A percentile compares a stretch with the other conserved stretches of the same genome.
These are phyloP conservation scores for Penicillium antarcticum DNA, from an alignment of 495 filamentous ascomycete genomes.

Conservation along the genomic window DNA sequence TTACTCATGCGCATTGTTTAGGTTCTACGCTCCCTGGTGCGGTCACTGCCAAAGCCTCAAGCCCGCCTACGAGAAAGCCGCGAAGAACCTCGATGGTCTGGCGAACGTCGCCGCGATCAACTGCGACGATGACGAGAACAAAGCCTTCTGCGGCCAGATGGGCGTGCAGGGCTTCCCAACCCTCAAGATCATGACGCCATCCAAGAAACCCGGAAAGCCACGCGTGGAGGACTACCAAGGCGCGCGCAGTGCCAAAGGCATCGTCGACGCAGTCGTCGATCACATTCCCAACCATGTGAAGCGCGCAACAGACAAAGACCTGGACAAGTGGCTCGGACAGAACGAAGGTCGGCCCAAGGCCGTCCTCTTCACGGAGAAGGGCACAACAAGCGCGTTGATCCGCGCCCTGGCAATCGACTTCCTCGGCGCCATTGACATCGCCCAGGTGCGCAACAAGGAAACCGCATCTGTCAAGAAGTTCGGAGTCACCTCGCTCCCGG, in stretches of 20 bases:
- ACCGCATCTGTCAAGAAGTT: slow-evolving; percentile 67
- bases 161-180: slow-evolving; percentile 96
- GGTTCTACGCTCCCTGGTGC: slow-evolving; percentile 95
- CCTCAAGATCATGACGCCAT: slow-evolving; percentile 86
- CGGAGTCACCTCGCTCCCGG: slow-evolving; percentile 73
- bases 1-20: slow-evolving; percentile 30
- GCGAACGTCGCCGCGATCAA: slow-evolving; percentile 94
- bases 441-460: slow-evolving; percentile 85
- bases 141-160: slow-evolving; percentile 80
- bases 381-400: slow-evolving; percentile 75
- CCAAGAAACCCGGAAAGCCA: slow-evolving; percentile 78
- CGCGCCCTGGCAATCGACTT: slow-evolving; percentile 89
- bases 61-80: slow-evolving; percentile 92
- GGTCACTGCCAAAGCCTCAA: slow-evolving; percentile 95
- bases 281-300: slow-evolving; percentile 92
- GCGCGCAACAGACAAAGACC: slow-evolving; percentile 70
- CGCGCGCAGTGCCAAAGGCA: slow-evolving; percentile 72
- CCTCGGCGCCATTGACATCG: slow-evolving; percentile 74
- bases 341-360: slow-evolving; percentile 78
- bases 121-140: slow-evolving; percentile 94
- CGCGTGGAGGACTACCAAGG: slow-evolving; percentile 92
- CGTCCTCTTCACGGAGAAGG: slow-evolving; percentile 93
- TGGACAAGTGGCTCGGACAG: slow-evolving; percentile 71
- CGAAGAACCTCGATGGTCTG: slow-evolving; percentile 80
- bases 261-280: slow-evolving; percentile 80